Base-by-base conservation (phyloP, 176 grass and related monocot genomes). In the Musa beccarii region DNA sequence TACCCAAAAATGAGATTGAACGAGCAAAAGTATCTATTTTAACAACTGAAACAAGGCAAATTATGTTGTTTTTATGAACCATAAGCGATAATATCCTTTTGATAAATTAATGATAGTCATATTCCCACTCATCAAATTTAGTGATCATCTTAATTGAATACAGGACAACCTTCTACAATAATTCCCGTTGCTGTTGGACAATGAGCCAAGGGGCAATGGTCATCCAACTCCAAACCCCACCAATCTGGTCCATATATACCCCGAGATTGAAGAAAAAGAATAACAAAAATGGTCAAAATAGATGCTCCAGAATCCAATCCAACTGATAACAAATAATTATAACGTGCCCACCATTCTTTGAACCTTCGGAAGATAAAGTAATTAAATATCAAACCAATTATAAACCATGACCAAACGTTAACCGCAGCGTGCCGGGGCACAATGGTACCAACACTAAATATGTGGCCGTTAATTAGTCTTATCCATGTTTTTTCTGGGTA, bases 301-400 rank as follows among this genome's bases (percentile, higher is more conserved):
- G 88, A 85, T 10, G 86, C 76, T 8, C 88, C 92, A 1, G 88
- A 83, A 25, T 88, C 83, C 0, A 95, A 78, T 1, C 83, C 92
- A 0, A 79, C 83, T 0, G 88, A 90, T 15, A 90, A 71, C 57
- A 95, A 79, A 34, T 95, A 95, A 76, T 95, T 95, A 73, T 95
- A 88, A 0, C 88, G 83, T 9, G 81, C 83, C 92, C 88, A 95
- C 92, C 83, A 95, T 1, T 62, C 29, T 75, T 85, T 89, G 75
- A 72, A 83, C 11, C 82, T 56, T 0, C 82, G 74, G 69, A 16
- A 49, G 11, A 68, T 0, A 29, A 49, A 68, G 2, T 49, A 82
- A 15, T 82, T 73, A 11, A 73, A 68, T 4, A 53, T 26, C 14
- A 82, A 55, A 17, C 22, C 54, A 10, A 73, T 5, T 11, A 67